Percentiles rank a stretch among this genome's conserved stretches.
Evolutionary conservation across 352 stramenopile genomes (phyloP).

Genomic region (Pythium brachiatum): DNA sequence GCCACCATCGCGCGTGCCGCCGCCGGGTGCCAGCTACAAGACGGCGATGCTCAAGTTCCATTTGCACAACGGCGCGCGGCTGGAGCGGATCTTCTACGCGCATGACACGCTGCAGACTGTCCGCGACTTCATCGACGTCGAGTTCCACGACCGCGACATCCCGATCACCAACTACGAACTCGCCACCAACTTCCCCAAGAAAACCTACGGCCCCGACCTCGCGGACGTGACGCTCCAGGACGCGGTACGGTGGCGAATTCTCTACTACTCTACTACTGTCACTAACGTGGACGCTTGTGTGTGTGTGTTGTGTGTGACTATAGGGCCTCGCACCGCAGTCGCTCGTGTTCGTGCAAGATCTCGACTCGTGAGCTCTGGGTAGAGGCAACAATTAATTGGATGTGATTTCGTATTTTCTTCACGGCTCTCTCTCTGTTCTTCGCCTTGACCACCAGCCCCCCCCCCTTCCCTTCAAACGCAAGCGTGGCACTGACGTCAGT

Average conservation of each 20-base stretch:
- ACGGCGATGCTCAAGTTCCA: constrained; percentile 80
- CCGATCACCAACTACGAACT: constrained; percentile 78
- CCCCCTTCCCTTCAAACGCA: too few relatives aligned
- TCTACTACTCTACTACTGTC: not conserved
- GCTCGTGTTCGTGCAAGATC: constrained; percentile 78
- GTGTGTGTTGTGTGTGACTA: not conserved
- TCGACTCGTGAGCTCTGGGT: constrained; percentile 59
- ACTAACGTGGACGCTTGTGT: not conserved
- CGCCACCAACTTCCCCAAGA: constrained; percentile 85
- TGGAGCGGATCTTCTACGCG: constrained; percentile 81
- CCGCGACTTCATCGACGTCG: constrained; percentile 79
- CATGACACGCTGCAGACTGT: constrained; percentile 76
- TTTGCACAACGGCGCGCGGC: constrained; percentile 68
- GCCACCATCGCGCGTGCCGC: constrained; percentile 47
- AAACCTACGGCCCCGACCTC: constrained; percentile 60
- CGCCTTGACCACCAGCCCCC: too few relatives aligned
- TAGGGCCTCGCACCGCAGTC: constrained; percentile 71
- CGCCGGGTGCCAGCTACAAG: constrained; percentile 54
- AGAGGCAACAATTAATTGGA: not conserved
- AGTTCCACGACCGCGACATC: constrained; percentile 77
- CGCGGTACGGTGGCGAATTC: constrained; percentile 37
- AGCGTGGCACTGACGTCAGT: too few relatives aligned
- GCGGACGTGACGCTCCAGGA: constrained; percentile 63
- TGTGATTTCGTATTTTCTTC: not conserved
- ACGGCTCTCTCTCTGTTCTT: not conserved